These are phyloP conservation scores for Lasiosphaeria hispida DNA, from an alignment of 495 filamentous ascomycete species.

Conservation along the genomic window DNA sequence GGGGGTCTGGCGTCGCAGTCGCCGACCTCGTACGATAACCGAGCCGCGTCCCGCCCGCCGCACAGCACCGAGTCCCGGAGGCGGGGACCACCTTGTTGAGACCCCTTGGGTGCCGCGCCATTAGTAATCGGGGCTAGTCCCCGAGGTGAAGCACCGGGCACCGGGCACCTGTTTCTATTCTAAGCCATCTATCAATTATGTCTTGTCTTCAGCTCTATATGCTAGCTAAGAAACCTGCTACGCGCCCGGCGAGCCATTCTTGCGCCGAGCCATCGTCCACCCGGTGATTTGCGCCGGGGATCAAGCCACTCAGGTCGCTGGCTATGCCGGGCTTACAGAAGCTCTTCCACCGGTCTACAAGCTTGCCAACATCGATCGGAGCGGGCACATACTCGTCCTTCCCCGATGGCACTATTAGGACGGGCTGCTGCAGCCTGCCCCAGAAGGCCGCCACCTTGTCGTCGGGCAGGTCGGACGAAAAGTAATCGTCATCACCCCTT, in stretches of 20 bases:
- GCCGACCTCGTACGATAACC: constrained; percentile 1
- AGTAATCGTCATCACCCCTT: constrained; percentile 81
- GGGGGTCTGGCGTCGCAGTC: not conserved
- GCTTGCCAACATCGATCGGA: constrained; percentile 59
- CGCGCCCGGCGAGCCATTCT: constrained; percentile 38
- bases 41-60: not conserved
- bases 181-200: not conserved
- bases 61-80: not conserved
- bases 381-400: constrained; percentile 69
- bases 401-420: constrained; percentile 68
- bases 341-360: constrained; percentile 62
- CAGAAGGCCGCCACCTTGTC: constrained; percentile 60
- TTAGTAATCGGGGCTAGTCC: too few relatives aligned
- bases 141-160: not conserved
- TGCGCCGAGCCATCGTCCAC: constrained; percentile 38
- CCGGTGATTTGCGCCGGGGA: constrained; percentile 44
- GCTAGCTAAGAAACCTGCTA: constrained; percentile 36
- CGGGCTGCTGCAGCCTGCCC: constrained; percentile 52
- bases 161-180: not conserved
- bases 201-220: constrained; percentile 14
- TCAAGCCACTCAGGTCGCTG: constrained; percentile 40
- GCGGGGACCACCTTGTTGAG: not conserved
- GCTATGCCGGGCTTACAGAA: constrained; percentile 37
- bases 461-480: constrained; percentile 72
- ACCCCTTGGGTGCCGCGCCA: too few relatives aligned